Conservation (phyloP, 2,329 filamentous ascomycete genomes). For the Neofusicoccum umdonicola region DNA sequence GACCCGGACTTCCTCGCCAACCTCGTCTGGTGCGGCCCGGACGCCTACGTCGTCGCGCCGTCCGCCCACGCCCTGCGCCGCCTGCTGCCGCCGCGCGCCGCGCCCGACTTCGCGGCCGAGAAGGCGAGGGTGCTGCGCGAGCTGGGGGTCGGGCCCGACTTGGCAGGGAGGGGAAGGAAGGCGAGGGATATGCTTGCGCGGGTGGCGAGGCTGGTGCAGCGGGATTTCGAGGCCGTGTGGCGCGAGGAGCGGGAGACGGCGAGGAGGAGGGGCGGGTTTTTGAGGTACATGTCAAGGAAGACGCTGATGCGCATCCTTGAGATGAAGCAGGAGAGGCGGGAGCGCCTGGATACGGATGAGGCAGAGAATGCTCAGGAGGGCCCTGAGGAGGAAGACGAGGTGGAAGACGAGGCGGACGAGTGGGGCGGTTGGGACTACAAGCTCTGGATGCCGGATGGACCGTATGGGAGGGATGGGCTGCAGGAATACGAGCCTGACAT, state of each 20-base stretch:
- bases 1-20: neutral
- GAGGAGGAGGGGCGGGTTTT: slow-evolving; percentile 47
- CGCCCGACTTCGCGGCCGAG: neutral
- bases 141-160: neutral
- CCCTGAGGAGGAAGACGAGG: neutral
- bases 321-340: neutral
- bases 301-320: neutral
- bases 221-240: slow-evolving; percentile 37
- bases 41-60: neutral
- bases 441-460: neutral
- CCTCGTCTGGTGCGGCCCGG: neutral
- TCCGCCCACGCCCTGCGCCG: neutral
- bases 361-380: neutral
- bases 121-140: neutral
- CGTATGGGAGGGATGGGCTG: neutral
- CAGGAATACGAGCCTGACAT: neutral
- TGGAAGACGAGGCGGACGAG: neutral
- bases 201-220: slow-evolving; percentile 23
- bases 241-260: slow-evolving; percentile 45
- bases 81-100: neutral
- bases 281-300: slow-evolving; percentile 39
- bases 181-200: neutral
- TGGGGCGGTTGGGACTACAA: neutral
- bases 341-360: neutral
- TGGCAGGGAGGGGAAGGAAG: neutral